phyloP scores from a whole-genome alignment of 208 protist genomes.

The Crithidia acanthocephali region DNA sequence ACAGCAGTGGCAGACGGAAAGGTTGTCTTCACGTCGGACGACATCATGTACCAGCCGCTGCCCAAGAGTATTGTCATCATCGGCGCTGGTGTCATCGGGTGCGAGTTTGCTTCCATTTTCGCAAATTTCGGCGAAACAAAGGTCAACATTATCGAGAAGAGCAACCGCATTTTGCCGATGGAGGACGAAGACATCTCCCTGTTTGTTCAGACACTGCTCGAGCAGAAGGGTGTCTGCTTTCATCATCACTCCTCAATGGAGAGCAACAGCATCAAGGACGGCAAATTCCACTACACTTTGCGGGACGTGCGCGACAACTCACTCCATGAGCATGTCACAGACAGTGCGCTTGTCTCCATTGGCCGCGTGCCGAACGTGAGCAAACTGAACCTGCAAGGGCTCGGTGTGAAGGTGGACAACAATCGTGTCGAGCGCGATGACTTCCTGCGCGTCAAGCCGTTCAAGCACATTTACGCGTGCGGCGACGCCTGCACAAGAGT shows the following conservation, averaged over 20 bases:
- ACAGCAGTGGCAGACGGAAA: slow-evolving; percentile 76
- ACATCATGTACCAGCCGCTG: slow-evolving; percentile 87
- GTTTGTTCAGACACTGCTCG: slow-evolving; percentile 84
- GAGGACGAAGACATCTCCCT: slow-evolving; percentile 89
- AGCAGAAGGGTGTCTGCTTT: slow-evolving; percentile 75
- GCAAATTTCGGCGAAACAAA: slow-evolving; percentile 88
- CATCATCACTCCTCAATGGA: slow-evolving; percentile 87
- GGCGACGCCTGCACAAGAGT: slow-evolving; percentile 81
- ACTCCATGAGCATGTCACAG: slow-evolving; percentile 60
- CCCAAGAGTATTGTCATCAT: slow-evolving; percentile 92
- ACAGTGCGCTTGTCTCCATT: slow-evolving; percentile 88
- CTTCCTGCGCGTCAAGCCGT: slow-evolving; percentile 66
- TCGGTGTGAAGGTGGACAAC: slow-evolving; percentile 57
- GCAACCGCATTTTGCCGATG: slow-evolving; percentile 82
- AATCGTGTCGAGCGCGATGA: slow-evolving; percentile 53
- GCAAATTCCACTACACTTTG: slow-evolving; percentile 82
- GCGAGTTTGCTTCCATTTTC: slow-evolving; percentile 93
- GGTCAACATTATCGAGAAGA: slow-evolving; percentile 91
- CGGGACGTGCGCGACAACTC: slow-evolving; percentile 52
- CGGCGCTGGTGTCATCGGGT: slow-evolving; percentile 92
- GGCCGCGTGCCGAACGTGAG: slow-evolving; percentile 76
- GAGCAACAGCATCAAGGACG: slow-evolving; percentile 65
- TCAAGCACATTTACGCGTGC: slow-evolving; percentile 90
- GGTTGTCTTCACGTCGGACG: slow-evolving; percentile 88
- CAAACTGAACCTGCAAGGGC: slow-evolving; percentile 58